These are phyloP conservation scores for Leucosporidium creatinivorum DNA, from an alignment of 768 basidiomycete species.

Conservation along the genomic window DNA sequence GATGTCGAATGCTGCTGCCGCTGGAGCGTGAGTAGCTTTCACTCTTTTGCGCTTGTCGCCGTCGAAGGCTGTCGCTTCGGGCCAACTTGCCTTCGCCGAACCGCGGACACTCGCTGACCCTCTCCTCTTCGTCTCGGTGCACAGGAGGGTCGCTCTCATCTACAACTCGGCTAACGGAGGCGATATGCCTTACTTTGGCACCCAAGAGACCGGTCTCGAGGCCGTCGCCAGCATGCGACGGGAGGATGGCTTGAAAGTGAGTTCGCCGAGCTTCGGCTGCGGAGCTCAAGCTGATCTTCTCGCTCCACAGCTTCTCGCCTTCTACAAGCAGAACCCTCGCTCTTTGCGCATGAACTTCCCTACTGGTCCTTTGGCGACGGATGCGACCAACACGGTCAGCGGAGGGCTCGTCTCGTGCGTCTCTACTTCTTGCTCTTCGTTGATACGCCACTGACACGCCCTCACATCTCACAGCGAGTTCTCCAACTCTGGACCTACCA, in stretches of 20 bases:
- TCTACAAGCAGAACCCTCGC: slow-evolving; percentile 2
- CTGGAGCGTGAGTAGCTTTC: background rate
- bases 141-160: slow-evolving; percentile 42
- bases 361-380: slow-evolving; percentile 10
- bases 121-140: too few relatives aligned
- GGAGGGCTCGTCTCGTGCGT: slow-evolving; percentile 14
- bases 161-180: slow-evolving; percentile 13
- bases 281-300: too few relatives aligned
- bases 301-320: slow-evolving; percentile 4
- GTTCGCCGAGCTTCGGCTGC: too few relatives aligned
- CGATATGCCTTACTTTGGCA: slow-evolving; percentile 9
- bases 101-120: slow-evolving; percentile 47
- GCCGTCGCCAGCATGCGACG: slow-evolving; percentile 9
- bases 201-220: slow-evolving; percentile 7
- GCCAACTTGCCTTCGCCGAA: too few relatives aligned
- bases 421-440: background rate
- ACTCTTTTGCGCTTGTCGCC: too few relatives aligned
- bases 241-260: slow-evolving; percentile 5
- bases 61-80: too few relatives aligned
- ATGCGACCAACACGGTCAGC: slow-evolving; percentile 7
- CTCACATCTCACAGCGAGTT: background rate
- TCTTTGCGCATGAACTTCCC: slow-evolving; percentile 12
- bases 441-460: background rate
- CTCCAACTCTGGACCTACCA: slow-evolving; percentile 56
- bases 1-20: slow-evolving; percentile 38